Evolutionary conservation across 83 land plant genomes (phyloP), one percentile per base, ranked within the genome.

Genomic region (Diphasiastrum complanatum): DNA sequence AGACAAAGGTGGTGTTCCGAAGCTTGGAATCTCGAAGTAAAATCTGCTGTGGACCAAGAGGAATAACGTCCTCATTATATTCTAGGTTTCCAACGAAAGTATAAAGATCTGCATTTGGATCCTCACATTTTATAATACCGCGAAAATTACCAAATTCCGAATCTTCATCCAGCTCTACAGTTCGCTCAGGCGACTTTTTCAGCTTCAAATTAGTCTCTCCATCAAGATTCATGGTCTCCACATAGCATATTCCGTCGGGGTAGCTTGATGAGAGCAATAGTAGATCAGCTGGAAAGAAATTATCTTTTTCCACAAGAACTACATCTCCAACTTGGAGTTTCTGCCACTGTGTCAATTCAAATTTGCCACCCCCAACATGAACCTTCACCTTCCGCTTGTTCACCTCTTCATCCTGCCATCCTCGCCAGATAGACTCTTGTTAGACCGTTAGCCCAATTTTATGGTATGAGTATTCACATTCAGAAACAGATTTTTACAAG

Each of bases 1-100:
- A 69, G n/a, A 69, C 34, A 38, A 48, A 51, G 0, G 47, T 54
- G 2, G 72, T 69, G 23, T 69, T 69, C 4, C 72, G 72, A 0
- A 69, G 72, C 72, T 69, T 69, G 0, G 72, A 69, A 40, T 69
- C 72, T 28, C 72, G 47, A 26, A 69, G 36, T 41, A 88, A 80
- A 25, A 88, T 74, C 51, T 85, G 95, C 63, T 63, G 71, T 29
- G 95, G 86, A 25, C 84, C 83, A 27, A 88, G 48, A 25, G 95
- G 59, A 55, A 68, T 74, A 11, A 72, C 52, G 45, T 82, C 78
- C 11, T 70, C 71, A 1, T 74, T 78, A 65, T 74, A 85, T 51
- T 85, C 90, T 38, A 89, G 45, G 69, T 85, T 89, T 20, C 93
- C 93, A 16, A 87, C 78, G 71, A 87, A 87, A n/a, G 71, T 84